Percentiles rank a stretch among this genome's conserved stretches.
These are phyloP conservation scores for Colletotrichum sp. DNA, from an alignment of 2,329 filamentous ascomycete species.

Conservation along the genomic window DNA sequence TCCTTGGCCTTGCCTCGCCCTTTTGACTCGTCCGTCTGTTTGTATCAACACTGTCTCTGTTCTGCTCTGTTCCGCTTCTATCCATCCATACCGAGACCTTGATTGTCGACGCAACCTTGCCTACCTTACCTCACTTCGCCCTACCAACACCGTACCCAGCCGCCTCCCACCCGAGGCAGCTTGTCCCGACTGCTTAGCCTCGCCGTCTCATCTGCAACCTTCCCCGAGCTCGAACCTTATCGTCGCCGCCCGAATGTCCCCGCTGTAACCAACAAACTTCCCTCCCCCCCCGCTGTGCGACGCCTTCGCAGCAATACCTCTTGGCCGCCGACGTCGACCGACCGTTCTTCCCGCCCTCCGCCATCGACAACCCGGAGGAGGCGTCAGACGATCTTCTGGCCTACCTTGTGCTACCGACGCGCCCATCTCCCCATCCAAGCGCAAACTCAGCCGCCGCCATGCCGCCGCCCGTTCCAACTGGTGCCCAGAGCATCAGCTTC, in stretches of 20 bases:
- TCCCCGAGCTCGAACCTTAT: constrained; percentile 7
- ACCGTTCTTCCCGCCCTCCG: background rate
- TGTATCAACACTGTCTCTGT: background rate
- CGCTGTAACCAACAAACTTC: constrained; percentile 6
- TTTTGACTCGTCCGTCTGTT: background rate
- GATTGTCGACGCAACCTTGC: background rate
- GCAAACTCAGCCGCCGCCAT: constrained; percentile 10
- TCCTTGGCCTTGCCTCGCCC: background rate
- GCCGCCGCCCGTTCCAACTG: constrained; percentile 3
- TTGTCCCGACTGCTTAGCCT: background rate
- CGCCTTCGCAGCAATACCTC: background rate
- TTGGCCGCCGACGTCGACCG: background rate
- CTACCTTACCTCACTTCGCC: background rate
- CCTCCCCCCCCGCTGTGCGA: background rate
- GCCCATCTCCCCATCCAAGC: background rate
- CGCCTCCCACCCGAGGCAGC: background rate
- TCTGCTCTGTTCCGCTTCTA: background rate
- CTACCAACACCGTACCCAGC: background rate
- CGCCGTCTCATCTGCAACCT: background rate
- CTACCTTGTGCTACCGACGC: background rate
- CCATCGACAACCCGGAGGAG: background rate
- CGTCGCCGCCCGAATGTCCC: constrained; percentile 12
- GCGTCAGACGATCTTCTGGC: background rate
- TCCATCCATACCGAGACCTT: background rate
- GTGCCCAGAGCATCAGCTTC: constrained; percentile 23